Percentiles rank a stretch among this genome's conserved stretches.
Conservation (phyloP, 768 basidiomycete genomes). For the Paxillus rubicundulus region DNA sequence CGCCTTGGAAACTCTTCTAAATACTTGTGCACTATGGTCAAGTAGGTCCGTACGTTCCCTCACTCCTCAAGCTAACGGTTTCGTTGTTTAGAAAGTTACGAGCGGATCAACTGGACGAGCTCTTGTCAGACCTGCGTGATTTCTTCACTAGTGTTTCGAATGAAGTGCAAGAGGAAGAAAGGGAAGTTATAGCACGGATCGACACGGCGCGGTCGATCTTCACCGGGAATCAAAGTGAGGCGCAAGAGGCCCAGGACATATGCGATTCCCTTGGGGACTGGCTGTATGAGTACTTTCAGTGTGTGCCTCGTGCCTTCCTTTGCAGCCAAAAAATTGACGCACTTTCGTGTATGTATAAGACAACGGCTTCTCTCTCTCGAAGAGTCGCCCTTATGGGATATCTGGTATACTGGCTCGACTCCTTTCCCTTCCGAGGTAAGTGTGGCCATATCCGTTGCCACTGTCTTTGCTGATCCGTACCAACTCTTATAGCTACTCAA, state of each 20-base stretch:
- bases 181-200: slow-evolving; percentile 27
- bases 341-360: slow-evolving; percentile 30
- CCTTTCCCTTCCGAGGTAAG: slow-evolving; percentile 68
- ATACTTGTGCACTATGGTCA: slow-evolving; percentile 45
- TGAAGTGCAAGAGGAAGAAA: slow-evolving; percentile 34
- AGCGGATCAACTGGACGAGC: slow-evolving; percentile 26
- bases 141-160: slow-evolving; percentile 38
- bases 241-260: slow-evolving; percentile 15
- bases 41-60: slow-evolving; percentile 34
- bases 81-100: slow-evolving; percentile 40
- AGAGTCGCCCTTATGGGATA: slow-evolving; percentile 54
- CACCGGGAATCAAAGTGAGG: slow-evolving; percentile 17
- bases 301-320: slow-evolving; percentile 12
- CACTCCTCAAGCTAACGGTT: slow-evolving; percentile 14
- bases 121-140: slow-evolving; percentile 41
- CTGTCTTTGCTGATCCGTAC: background rate
- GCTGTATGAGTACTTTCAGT: slow-evolving; percentile 53
- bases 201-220: slow-evolving; percentile 16
- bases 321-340: background rate
- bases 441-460: background rate
- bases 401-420: slow-evolving; percentile 69
- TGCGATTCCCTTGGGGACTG: slow-evolving; percentile 42
- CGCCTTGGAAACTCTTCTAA: slow-evolving; percentile 42
- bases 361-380: slow-evolving; percentile 46
- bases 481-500: slow-evolving; percentile 54